Base-by-base conservation (phyloP, 2,329 filamentous ascomycete genomes). In the Ophiostoma populinum region DNA sequence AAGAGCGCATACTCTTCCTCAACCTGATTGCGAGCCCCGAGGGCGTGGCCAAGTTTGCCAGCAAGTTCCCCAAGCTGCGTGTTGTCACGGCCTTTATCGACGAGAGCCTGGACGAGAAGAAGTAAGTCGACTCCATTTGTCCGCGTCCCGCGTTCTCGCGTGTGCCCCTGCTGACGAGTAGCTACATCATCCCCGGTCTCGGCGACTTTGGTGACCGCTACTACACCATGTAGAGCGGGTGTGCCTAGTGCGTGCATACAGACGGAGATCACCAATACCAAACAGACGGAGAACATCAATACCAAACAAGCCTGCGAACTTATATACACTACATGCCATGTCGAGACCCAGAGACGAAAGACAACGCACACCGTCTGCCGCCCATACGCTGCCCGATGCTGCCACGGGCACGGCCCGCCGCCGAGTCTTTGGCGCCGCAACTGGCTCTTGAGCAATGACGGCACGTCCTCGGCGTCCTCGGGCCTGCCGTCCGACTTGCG, bases 21-120 rank as follows among this genome's bases (percentile, higher is more conserved):
- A 98, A 98, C 55, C 63, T 98, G 41, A 94, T 98, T 51, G 86
- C 90, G n/a, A 94, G 86, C 52, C 90, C 90, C 0, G 78, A 93
- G 51, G 90, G 90, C 6, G 80, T 92, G 45, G 71, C 74, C 48
- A 86, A 80, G 48, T 95, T 98, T 56, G 81, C 86, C 8, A 70
- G 80, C 48, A 80, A 79, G 48, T 94, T 92, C 51, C 87, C 90
- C 25, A 82, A 80, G 49, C 65, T 95, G 40, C 73, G 86, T 43
- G 81, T 98, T 15, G 82, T 98, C 32, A 95, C 90, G 7, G 83
- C 90, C 8, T 98, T 98, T 53, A 78, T 98, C 49, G 90, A 98
- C 52, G 33, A 74, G 62, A 87, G 90, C n/a, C 63, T 98, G 43
- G 80, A 98, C 54, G 86, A 92, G 52, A 94, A 93, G 65, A 95